A percentile compares a stretch with the other conserved stretches of the same genome.
These are phyloP conservation scores for Cladophialophora chaetospira DNA, from an alignment of 2,329 filamentous ascomycete genomes.

Conservation along the genomic window DNA sequence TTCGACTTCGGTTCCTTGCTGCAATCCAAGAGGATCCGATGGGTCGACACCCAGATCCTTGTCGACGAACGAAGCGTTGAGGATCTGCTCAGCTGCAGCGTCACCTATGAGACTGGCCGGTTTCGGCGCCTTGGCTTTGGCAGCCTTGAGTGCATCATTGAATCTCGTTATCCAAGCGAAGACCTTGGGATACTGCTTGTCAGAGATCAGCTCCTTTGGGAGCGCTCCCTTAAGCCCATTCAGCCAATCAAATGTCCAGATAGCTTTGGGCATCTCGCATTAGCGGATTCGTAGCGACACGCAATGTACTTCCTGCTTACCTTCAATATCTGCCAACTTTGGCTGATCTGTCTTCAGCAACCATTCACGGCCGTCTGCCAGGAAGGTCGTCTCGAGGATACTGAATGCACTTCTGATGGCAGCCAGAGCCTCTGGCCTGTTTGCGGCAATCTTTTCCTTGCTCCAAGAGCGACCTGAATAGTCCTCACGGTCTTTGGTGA, in stretches of 20 bases:
- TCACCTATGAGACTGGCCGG: constrained; percentile 53
- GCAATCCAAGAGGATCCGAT: constrained; percentile 56
- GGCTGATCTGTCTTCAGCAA: constrained; percentile 57
- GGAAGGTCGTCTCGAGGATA: constrained; percentile 62
- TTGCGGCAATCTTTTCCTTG: constrained; percentile 42
- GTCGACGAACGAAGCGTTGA: constrained; percentile 51
- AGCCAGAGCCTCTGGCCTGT: constrained; percentile 58
- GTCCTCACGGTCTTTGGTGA: constrained; percentile 59
- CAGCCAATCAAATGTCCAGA: constrained; percentile 71
- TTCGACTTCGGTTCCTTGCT: constrained; percentile 57
- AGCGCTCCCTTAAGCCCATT: constrained; percentile 57
- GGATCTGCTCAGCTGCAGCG: constrained; percentile 55
- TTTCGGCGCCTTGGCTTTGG: constrained; percentile 45
- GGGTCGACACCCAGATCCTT: constrained; percentile 48
- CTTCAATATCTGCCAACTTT: constrained; percentile 68
- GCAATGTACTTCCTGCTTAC: constrained; percentile 36
- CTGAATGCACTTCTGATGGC: constrained; percentile 58
- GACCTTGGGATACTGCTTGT: constrained; percentile 58
- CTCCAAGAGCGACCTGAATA: constrained; percentile 49
- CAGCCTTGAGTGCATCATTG: constrained; percentile 48
- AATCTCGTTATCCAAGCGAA: constrained; percentile 69
- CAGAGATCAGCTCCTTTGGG: constrained; percentile 55
- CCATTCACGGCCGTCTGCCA: constrained; percentile 69
- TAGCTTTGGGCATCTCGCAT: constrained; percentile 41
- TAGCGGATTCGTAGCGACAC: constrained; percentile 19